Base-by-base conservation (phyloP, 1,284 basidiomycete species). In the Schizopora paradoxa region DNA sequence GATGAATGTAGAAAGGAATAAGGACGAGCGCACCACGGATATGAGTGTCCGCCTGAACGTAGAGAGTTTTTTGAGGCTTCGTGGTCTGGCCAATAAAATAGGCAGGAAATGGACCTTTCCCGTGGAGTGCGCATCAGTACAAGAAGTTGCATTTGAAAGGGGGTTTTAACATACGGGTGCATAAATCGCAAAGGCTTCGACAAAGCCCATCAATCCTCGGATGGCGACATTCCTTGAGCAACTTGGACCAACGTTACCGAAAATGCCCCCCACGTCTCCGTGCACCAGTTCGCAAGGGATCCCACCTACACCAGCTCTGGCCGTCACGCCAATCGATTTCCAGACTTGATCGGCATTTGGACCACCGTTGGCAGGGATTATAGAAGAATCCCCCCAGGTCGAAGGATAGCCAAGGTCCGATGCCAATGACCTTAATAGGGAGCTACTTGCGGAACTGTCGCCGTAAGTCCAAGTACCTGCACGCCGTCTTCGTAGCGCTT, bases 221-320 rank as follows among this genome's bases (percentile, higher is more conserved):
- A 81, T 59, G 0, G 53, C 51, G 2, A 73, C 66, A 58, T 88
- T 88, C 22, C 70, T 68, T 1, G 67, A 66, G 58, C 86, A 88
- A 54, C 76, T 82, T 13, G 65, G 61, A 16, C 68, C 67, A 3
- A 78, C 61, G 8, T 73, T 73, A 18, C 48, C 43, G n/a, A 74
- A 54, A 11, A 48, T 63, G 23, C 64, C 57, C 18, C 73, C 73
- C 19, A 77, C 63, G 16, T 66, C 61, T 3, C 76, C 76, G 54
- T 89, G 85, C 0, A 87, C 74, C 2, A 86, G 55, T 55, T 86
- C 79, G 55, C 85, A 89, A 2, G 86, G 86, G 6, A 88, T 53
- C 1, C 85, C 85, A 4, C 82, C 86, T 3, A 82, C 56, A 7
- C 73, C 71, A 4, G 57, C 35, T 42, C 85, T 61, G 19, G 66